Evolutionary conservation across 805 yeast genomes (phyloP).

Genomic region (Candida wancherniae): DNA sequence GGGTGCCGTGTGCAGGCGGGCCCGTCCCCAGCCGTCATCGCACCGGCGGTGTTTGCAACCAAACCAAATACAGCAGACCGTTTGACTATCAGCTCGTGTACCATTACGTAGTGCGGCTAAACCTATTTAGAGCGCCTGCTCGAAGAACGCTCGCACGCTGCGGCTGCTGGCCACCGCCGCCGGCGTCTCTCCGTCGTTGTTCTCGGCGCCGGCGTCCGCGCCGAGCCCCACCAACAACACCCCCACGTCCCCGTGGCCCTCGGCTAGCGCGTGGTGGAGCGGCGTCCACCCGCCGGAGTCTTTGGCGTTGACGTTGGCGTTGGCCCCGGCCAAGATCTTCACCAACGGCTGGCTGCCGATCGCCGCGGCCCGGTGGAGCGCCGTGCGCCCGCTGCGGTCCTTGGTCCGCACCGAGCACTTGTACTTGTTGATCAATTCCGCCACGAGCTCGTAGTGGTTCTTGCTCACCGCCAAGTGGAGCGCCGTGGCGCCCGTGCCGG

Average conservation of each 20-base stretch:
- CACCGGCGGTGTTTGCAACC: no score
- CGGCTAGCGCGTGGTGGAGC: conserved; percentile 84
- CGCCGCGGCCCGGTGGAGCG: conserved; percentile 81
- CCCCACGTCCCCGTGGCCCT: conserved; percentile 80
- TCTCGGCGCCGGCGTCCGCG: conserved; percentile 53
- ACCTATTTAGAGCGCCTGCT: conserved; percentile 1
- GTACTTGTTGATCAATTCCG: conserved; percentile 46
- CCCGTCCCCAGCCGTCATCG: background rate
- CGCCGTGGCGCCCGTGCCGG: conserved; percentile 64
- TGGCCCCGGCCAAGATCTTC: conserved; percentile 45
- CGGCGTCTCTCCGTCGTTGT: conserved; percentile 46
- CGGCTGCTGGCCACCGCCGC: conserved; percentile 33
- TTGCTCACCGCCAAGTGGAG: conserved; percentile 76
- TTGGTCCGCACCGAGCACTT: conserved; percentile 60
- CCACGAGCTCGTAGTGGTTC: conserved; percentile 50
- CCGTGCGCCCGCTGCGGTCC: conserved; percentile 61
- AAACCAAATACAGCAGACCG: no score
- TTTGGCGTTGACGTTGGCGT: conserved; percentile 61
- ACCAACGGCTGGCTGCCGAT: conserved; percentile 61
- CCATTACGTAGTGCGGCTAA: no score
- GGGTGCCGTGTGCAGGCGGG: conserved; percentile 11
- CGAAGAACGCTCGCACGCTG: conserved; percentile 20
- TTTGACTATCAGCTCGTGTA: no score
- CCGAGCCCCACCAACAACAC: conserved; percentile 56
- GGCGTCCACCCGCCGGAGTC: conserved; percentile 82